Conservation (phyloP, 2,329 filamentous ascomycete species). For the Neoscytalidium dimidiatum region DNA sequence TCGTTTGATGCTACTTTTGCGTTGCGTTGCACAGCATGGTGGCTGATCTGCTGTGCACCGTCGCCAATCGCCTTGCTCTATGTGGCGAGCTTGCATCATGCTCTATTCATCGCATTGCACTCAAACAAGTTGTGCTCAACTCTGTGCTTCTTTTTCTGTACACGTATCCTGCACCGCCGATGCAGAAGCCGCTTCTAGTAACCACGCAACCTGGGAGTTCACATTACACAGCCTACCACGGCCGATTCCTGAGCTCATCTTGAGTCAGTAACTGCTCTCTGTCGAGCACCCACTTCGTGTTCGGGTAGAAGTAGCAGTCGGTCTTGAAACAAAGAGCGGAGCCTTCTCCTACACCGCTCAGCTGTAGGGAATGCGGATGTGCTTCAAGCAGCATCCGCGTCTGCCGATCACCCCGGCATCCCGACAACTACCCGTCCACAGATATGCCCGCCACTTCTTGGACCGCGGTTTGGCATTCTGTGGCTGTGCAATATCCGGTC, state of each 20-base stretch:
- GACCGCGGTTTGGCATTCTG: background rate
- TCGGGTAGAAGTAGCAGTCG: background rate
- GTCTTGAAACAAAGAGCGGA: conserved; percentile 1
- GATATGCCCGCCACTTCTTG: background rate
- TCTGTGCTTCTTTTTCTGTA: background rate
- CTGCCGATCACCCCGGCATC: background rate
- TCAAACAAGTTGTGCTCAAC: background rate
- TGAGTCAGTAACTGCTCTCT: background rate
- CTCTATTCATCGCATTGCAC: background rate
- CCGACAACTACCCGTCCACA: background rate
- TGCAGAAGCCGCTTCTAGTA: background rate
- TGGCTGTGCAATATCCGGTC: background rate
- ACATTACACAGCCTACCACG: background rate
- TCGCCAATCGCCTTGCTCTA: background rate
- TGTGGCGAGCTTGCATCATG: background rate
- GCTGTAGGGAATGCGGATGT: background rate
- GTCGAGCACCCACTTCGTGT: background rate
- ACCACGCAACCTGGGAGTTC: background rate
- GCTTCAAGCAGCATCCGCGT: background rate
- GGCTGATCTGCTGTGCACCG: conserved; percentile 2
- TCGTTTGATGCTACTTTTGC: background rate
- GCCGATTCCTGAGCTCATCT: background rate
- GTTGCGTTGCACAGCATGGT: background rate
- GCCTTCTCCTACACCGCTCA: conserved; percentile 3
- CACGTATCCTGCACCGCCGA: background rate